Conservation (phyloP, 495 filamentous ascomycete species). For the Aspergillus nanangensis region DNA sequence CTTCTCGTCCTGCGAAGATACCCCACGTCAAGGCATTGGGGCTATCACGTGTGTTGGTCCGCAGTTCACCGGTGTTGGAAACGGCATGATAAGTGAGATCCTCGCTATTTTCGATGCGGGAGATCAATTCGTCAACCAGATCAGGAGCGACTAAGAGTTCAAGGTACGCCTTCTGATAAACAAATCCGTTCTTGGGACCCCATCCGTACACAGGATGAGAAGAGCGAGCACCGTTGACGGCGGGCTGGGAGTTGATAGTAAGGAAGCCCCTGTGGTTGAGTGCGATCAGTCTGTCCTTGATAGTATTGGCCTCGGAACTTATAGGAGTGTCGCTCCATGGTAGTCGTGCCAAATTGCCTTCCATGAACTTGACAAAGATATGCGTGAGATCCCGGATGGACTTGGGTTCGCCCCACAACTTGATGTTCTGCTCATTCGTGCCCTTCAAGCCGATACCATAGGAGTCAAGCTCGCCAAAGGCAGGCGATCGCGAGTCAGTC, state of each 20-base stretch:
- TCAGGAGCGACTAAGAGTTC: slow-evolving; percentile 83
- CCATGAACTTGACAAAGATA: slow-evolving; percentile 79
- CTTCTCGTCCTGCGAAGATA: slow-evolving; percentile 97
- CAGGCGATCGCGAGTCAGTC: slow-evolving; percentile 96
- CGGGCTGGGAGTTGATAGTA: slow-evolving; percentile 97
- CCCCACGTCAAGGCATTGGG: slow-evolving; percentile 99
- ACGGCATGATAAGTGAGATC: slow-evolving; percentile 93
- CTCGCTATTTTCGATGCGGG: slow-evolving; percentile 70
- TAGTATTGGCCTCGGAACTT: slow-evolving; percentile 69
- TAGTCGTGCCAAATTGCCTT: slow-evolving; percentile 72
- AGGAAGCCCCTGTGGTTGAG: slow-evolving; percentile 84
- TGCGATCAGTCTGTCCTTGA: slow-evolving; percentile 69
- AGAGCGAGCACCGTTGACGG: slow-evolving; percentile 88
- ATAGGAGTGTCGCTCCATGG: slow-evolving; percentile 95
- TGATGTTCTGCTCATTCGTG: slow-evolving; percentile 94
- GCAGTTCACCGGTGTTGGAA: slow-evolving; percentile 70
- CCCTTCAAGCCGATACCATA: slow-evolving; percentile 95
- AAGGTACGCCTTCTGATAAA: slow-evolving; percentile 97
- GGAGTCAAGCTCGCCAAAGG: slow-evolving; percentile 92
- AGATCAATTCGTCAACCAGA: slow-evolving; percentile 71
- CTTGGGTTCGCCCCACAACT: slow-evolving; percentile 87
- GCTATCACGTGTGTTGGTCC: slow-evolving; percentile 77
- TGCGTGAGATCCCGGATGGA: slow-evolving; percentile 74
- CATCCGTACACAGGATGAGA: slow-evolving; percentile 84
- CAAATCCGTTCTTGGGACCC: slow-evolving; percentile 92